Base-by-base conservation (phyloP, 192 early-diverging fungal genomes). In the Funneliformis mosseae region DNA sequence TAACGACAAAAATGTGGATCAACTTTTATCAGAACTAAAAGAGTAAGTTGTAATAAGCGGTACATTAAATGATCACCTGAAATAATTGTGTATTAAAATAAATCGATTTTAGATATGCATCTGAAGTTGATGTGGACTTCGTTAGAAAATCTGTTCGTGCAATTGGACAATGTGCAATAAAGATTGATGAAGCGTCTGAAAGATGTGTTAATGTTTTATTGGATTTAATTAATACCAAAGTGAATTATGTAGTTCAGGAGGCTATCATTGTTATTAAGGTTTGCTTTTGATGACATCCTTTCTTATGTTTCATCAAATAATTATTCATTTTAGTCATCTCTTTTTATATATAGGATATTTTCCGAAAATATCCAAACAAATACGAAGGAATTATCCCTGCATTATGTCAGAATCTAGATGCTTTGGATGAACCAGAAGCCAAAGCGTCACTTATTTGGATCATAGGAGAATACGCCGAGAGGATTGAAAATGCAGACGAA, bases 91-190 rank as follows among this genome's bases (percentile, higher is more conserved):
- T 14, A 25, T 11, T 27, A 28, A 59, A n/a, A 33, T 38, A 59
- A n/a, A 33, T 38, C 71, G 18, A 14, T 63, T 28, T 38, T 68
- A 95, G 94, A 81, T 96, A 99, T 81, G 94, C 95, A 14, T 96
- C 94, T 71, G 97, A 99, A 82, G 97, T 99, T 2, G 97, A 98
- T 85, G 95, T 98, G 25, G 97, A 97, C 81, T 97, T 98, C 90
- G 97, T 97, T 4, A 87, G 95, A 41, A 96, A 93, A 80, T 90
- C 95, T 3, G 91, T 99, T 43, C 85, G 89, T 33, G 97, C 97
- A 5, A 98, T 99, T 81, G 95, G 97, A 64, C 91, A 92, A 46
- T 95, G 96, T 77, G 97, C 96, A 1, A 93, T 98, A 62, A 97
- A 96, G 82, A 93, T 97, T 84, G 93, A 95, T 41, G 88, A 90